Base-by-base conservation (phyloP, 192 early-diverging fungal species). In the Geranomyces variabilis region DNA sequence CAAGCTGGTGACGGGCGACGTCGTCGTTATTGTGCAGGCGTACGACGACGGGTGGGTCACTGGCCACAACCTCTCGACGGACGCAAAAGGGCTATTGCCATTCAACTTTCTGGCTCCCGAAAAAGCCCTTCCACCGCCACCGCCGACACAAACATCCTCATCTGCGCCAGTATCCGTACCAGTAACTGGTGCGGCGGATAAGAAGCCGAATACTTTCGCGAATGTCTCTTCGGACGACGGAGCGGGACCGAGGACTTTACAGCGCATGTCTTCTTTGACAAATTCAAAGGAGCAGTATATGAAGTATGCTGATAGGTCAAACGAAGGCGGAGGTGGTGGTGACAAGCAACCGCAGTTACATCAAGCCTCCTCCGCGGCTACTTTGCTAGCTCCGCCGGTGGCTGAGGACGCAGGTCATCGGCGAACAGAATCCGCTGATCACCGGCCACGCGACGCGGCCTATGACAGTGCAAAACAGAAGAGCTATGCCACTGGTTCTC, bases 71-170 rank as follows among this genome's bases (percentile, higher is more conserved):
- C 55, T 77, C 22, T 63, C 36, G 12, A 80, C 77, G 15, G 43
- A 70, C 21, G 73, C 24, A 26, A 67, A 21, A 1, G 79, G 79
- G 29, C 63, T 80, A 43, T 29, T 80, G 0, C 79, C 79, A 14
- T 31, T 31, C 49, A 80, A 80, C 73, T 80, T 80, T 66, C 55
- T 80, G n/a, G 62, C 59, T 45, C 63, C 65, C 17, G 22, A 36
- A 31, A 70, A 57, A 30, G 36, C 47, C 12, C 24, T 51, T 14
- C 12, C 22, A 3, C 15, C 17, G 31, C 31, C 24, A 30, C 58
- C 58, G 6, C 58, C 22, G 29, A 8, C 31, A 29, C 58, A 28
- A 10, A 26, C 31, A 57, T 46, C 21, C 13, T 3, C 51, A 4
- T n/a, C 51, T 7, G 7, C 51, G 15, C n/a, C 51, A 9, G 51